A percentile compares a stretch with the other conserved stretches of the same genome.
Evolutionary conservation across 306 rosid species (phyloP).

Genomic region (Delonix regia): DNA sequence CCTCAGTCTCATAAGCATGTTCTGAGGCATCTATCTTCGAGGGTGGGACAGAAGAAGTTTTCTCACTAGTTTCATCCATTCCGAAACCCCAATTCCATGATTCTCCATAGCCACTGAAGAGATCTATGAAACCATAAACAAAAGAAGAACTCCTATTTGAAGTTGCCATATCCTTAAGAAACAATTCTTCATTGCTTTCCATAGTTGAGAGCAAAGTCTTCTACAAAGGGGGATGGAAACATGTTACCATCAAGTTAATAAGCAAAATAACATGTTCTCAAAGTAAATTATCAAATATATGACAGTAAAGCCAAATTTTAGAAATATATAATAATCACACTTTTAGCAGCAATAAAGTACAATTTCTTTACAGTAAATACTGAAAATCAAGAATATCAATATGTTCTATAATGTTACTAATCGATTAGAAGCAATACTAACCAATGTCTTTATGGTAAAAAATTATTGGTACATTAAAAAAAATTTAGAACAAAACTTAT

Average conservation of each 20-base stretch:
- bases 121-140: slow-evolving; percentile 88
- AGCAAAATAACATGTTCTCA: slow-evolving; percentile 25
- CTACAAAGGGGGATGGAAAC: slow-evolving; percentile 43
- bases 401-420: slow-evolving; percentile 25
- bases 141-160: slow-evolving; percentile 62
- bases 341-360: slow-evolving; percentile 24
- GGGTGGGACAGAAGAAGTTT: slow-evolving; percentile 46
- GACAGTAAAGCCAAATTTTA: slow-evolving; percentile 13
- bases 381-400: slow-evolving; percentile 27
- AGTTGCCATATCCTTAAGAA: slow-evolving; percentile 56
- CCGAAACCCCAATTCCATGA: slow-evolving; percentile 87
- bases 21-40: slow-evolving; percentile 49
- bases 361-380: slow-evolving; percentile 4
- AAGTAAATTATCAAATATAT: slow-evolving; percentile 14
- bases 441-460: slow-evolving; percentile 17
- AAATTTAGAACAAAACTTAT: not conserved
- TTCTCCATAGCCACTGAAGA: slow-evolving; percentile 89
- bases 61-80: slow-evolving; percentile 60
- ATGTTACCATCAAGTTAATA: slow-evolving; percentile 29
- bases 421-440: slow-evolving; percentile 24
- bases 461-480: not conserved
- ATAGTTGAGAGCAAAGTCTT: slow-evolving; percentile 48
- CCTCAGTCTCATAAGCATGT: slow-evolving; percentile 41
- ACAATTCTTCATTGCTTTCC: slow-evolving; percentile 55
- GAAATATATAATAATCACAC: slow-evolving; percentile 24